phyloP scores from a whole-genome alignment of 1,284 basidiomycete species.

The Irpex sp. region DNA sequence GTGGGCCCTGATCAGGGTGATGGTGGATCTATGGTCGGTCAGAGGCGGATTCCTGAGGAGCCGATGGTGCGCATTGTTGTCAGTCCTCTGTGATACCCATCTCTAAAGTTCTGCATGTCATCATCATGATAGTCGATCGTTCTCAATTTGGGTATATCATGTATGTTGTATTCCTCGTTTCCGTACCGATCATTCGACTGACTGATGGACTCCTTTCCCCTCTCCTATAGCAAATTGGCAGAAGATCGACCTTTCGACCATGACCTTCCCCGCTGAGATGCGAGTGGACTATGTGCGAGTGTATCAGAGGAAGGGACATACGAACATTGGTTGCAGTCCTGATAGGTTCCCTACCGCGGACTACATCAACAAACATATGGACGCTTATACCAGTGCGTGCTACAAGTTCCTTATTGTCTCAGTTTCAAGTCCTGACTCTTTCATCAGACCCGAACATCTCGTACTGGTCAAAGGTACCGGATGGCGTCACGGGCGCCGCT shows the following conservation, averaged over 20 bases:
- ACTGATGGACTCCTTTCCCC: no score
- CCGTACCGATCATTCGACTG: neutral
- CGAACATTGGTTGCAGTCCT: slow-evolving; percentile 57
- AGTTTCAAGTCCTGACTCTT: neutral
- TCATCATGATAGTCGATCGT: slow-evolving; percentile 32
- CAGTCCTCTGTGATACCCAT: neutral
- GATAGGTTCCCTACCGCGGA: slow-evolving; percentile 46
- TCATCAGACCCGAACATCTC: slow-evolving; percentile 25
- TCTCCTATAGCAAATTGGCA: slow-evolving; percentile 43
- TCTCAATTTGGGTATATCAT: slow-evolving; percentile 38
- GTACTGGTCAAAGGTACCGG: slow-evolving; percentile 22
- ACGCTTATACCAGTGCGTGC: slow-evolving; percentile 31
- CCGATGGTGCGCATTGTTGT: slow-evolving; percentile 44
- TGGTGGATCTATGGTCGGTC: slow-evolving; percentile 45
- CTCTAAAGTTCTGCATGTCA: neutral
- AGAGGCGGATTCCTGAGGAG: slow-evolving; percentile 48
- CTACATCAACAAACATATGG: slow-evolving; percentile 37
- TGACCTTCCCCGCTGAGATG: slow-evolving; percentile 39
- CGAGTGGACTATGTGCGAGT: slow-evolving; percentile 62
- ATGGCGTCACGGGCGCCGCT: slow-evolving; percentile 12
- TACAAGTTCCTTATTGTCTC: neutral
- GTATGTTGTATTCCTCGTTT: slow-evolving; percentile 17
- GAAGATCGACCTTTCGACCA: slow-evolving; percentile 35
- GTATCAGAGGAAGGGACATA: slow-evolving; percentile 41
- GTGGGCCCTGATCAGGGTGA: slow-evolving; percentile 49